Percentiles rank a stretch among this genome's conserved stretches.
These are phyloP conservation scores for Adansonia gregorii DNA, from an alignment of 441 rosid species.

Conservation along the genomic window DNA sequence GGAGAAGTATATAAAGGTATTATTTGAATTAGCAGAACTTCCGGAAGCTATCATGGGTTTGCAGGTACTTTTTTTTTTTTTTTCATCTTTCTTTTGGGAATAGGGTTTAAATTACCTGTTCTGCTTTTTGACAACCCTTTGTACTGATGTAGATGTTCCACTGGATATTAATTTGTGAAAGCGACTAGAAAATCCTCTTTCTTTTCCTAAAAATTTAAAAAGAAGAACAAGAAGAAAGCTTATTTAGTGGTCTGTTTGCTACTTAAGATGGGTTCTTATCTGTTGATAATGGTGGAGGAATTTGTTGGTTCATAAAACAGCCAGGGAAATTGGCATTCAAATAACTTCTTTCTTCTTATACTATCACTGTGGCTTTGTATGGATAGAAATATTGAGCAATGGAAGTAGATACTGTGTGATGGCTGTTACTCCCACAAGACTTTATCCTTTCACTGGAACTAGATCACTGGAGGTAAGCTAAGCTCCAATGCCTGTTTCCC, in stretches of 20 bases:
- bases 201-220: not conserved
- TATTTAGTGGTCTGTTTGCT: not conserved
- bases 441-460: slow-evolving; percentile 95
- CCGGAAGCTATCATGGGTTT: slow-evolving; percentile 94
- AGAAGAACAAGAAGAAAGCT: not conserved
- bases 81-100: not conserved
- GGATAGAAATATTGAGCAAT: slow-evolving; percentile 85
- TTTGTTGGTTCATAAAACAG: slow-evolving; percentile 16
- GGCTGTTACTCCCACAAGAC: slow-evolving; percentile 99
- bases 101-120: slow-evolving; percentile 20
- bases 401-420: slow-evolving; percentile 96
- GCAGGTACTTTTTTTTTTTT: slow-evolving; percentile 62
- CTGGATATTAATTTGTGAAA: not conserved
- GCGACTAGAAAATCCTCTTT: slow-evolving; percentile 6
- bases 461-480: slow-evolving; percentile 84
- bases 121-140: slow-evolving; percentile 18
- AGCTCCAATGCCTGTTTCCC: slow-evolving; percentile 26
- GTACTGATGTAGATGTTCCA: no score
- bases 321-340: slow-evolving; percentile 3
- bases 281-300: slow-evolving; percentile 15
- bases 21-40: slow-evolving; percentile 83
- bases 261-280: slow-evolving; percentile 22
- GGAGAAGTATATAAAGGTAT: slow-evolving; percentile 85
- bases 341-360: not conserved
- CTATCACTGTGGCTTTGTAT: slow-evolving; percentile 26